Evolutionary conservation across 495 filamentous ascomycete species (phyloP), one percentile per base, ranked within the genome.

Genomic region (Darksidea phi): DNA sequence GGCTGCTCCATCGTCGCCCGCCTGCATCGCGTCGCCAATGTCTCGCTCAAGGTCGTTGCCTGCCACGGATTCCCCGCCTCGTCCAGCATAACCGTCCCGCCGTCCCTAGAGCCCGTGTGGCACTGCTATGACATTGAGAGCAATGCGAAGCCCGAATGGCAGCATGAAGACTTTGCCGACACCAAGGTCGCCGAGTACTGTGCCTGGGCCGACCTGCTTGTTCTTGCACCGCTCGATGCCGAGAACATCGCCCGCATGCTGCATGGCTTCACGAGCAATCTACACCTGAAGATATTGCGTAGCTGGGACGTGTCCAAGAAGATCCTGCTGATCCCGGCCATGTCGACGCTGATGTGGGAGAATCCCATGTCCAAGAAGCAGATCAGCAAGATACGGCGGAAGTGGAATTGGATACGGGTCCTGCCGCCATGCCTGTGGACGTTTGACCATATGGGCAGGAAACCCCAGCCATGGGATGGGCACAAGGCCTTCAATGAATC

Each of bases 281-380:
- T 91, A 46, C 78, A 91, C 2, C 75, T 92, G 37, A 84, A 89
- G 38, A 82, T 92, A 5, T 70, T 95, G 42, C 82, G 90, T 25
- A 85, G 86, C 41, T 95, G 90, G 90, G 85, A 91, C 57, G 87
- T 88, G 4, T 83, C 84, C 1, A 94, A 94, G 74, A 86, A 89
- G 63, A 88, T 93, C 18, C 72, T 93, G 47, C 74, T 95, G 18
- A 83, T 94, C 13, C 90, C 90, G 0, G 88, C 86, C 45, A 93
- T 95, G 89, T 88, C 86, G 6, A 80, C 80, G 6, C 77, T 85
- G 55, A 87, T 88, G 83, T 95, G 90, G 90, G 84, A 91, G 70
- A 88, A 92, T 67, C 89, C 89, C 13, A 84, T 93, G 74, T 93
- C 86, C 20, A 86, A 84, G 72, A 85, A 88, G 66, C 90, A 95